Base-by-base conservation (phyloP, 2,329 filamentous ascomycete genomes). In the Aureobasidium zeae region DNA sequence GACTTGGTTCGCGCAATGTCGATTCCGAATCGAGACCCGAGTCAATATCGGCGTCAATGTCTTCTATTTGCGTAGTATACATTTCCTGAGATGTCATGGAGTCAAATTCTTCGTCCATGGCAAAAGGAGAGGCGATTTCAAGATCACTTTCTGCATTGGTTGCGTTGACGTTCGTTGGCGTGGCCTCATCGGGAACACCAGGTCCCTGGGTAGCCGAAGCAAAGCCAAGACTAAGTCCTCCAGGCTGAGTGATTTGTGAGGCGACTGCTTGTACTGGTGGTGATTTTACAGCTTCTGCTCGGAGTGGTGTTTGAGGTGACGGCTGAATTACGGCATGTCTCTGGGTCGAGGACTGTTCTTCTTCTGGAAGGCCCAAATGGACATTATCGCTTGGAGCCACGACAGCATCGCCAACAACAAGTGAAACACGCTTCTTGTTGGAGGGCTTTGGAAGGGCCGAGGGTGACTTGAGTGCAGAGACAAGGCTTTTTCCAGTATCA, bases 331-430 rank as follows among this genome's bases (percentile, higher is more conserved):
- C 7, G 11, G 32, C 21, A 9, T 25, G 30, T 11, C 33, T 28
- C 33, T 33, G 21, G 10, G 20, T 22, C n/a, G 9, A 21, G 8
- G 21, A 3, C 15, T 24, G 16, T 12, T 3, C n/a, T 9, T 44
- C 39, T 6, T 16, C 8, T 10, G 7, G 13, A 12, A 15, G 22
- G 11, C 41, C 26, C 10, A 22, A 28, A 17, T 58, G 55, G 15
- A 61, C 54, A 42, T 57, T 60, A 22, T 62, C 60, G 16, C 53
- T 56, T 8, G 60, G 60, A 11, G 55, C 56, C 5, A 63, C 60
- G 35, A 63, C 58, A 6, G 47, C 51, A 45, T 61, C 57, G 22
- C 58, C 60, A 2, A 63, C 54, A 1, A 59, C 55, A 13, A 63
- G 39, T 6, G 58, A 62, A 1, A 63, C 60, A 19, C 59, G 54